Base-by-base conservation (phyloP, 2,329 filamentous ascomycete genomes). In the Tolypocladium tropicale region DNA sequence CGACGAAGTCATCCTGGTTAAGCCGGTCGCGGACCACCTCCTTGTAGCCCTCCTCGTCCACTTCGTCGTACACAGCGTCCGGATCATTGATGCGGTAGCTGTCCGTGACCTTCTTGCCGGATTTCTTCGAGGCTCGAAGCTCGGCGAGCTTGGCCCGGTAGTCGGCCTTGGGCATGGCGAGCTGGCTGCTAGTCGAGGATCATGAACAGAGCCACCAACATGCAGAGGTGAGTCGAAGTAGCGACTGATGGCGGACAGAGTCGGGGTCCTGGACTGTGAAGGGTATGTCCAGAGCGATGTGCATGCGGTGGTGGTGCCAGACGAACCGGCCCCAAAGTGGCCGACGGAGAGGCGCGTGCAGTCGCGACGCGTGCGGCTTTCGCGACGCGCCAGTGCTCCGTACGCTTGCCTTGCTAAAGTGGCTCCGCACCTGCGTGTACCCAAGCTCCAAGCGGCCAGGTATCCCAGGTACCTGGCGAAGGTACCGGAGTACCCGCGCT, bases 31-130 rank as follows among this genome's bases (percentile, higher is more conserved):
- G 84, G 16, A 99, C 91, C 62, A 97, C 87, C 70, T 95, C 95
- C 77, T 96, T 96, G 78, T 99, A 99, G 53, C 89, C 89, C 66
- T 94, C 93, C 66, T 99, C 94, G 67, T 97, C 92, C 52, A 99
- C 91, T 66, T 95, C 92, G 60, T 97, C 94, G 75, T 97, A 99
- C 49, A 99, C 78, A 63, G 89, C 84, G 61, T 86, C 83, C 64
- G 89, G 88, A 60, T 97, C 86, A 64, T 90, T 83, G 59, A 96
- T 83, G 72, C 96, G 78, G 75, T 97, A 99, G 58, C 82, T 84
- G 65, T 91, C 88, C 61, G 95, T 85, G 62, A 87, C 86, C 74
- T 94, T 96, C 78, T 95, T 96, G 73, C 94, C 94, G 55, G 91
- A 84, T 65, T 89, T 84, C 67, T 91, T 88, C 62, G 95, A 82